phyloP scores from a whole-genome alignment of 73 alveolate species.

The Stentor roeselii region DNA sequence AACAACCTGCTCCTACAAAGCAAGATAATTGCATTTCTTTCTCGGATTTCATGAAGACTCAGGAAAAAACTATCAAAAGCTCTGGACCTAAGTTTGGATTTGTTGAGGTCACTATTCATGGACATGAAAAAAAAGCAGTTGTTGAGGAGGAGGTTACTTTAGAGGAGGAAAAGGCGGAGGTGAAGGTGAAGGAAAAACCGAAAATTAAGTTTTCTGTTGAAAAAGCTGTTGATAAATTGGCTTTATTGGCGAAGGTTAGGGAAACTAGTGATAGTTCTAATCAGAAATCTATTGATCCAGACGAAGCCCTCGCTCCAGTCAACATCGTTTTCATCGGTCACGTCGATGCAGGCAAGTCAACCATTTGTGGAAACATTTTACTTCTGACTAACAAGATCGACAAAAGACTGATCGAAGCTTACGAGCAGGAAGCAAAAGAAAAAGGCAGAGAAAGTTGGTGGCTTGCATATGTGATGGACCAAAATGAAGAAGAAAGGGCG shows the following conservation, averaged over 20 bases:
- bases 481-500: constrained; percentile 92
- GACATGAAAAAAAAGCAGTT: background rate
- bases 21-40: background rate
- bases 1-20: background rate
- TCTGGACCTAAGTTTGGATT: background rate
- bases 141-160: constrained; percentile 26
- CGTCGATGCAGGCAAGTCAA: constrained; percentile 98
- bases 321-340: constrained; percentile 97
- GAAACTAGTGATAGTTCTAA: background rate
- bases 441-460: constrained; percentile 93
- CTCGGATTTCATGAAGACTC: background rate
- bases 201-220: background rate
- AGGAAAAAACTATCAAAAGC: background rate
- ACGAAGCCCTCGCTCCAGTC: constrained; percentile 25
- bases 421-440: constrained; percentile 94
- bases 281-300: constrained; percentile 24
- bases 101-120: background rate
- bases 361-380: constrained; percentile 93
- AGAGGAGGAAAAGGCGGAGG: constrained; percentile 4
- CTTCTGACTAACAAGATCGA: constrained; percentile 84
- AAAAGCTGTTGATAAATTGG: constrained; percentile 17
- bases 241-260: background rate
- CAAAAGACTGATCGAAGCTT: constrained; percentile 91
- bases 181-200: constrained; percentile 7
- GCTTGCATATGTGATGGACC: constrained; percentile 98